Conservation (phyloP, 768 basidiomycete species). For the Russula foetens region DNA sequence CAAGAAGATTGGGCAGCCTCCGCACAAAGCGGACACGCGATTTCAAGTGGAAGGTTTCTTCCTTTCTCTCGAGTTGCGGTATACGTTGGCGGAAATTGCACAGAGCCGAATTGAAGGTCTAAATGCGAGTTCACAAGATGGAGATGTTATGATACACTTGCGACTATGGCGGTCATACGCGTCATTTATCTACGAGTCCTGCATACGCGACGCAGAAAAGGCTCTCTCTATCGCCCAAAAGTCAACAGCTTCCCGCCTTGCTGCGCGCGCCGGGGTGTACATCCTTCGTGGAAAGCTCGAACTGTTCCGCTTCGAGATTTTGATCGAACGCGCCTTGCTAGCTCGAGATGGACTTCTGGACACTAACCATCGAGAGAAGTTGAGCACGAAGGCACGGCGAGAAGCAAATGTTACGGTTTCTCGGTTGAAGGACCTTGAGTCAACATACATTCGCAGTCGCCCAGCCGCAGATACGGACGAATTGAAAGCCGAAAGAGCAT, state of each 20-base stretch:
- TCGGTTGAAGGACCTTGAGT: background rate
- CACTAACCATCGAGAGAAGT: background rate
- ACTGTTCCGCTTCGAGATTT: conserved; percentile 22
- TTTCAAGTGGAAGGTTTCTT: conserved; percentile 31
- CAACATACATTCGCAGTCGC: conserved; percentile 22
- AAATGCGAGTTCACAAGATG: background rate
- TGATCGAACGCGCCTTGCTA: conserved; percentile 9
- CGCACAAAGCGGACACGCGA: conserved; percentile 29
- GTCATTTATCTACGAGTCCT: conserved; percentile 24
- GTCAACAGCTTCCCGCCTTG: conserved; percentile 26
- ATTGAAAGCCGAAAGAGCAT: conserved; percentile 20
- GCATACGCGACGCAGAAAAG: conserved; percentile 24
- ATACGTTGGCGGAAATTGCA: conserved; percentile 28
- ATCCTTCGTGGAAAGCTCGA: conserved; percentile 25
- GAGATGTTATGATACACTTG: conserved; percentile 6
- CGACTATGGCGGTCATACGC: conserved; percentile 21
- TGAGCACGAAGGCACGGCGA: background rate
- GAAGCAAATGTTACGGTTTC: background rate
- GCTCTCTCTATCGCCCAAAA: conserved; percentile 20
- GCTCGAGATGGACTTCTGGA: background rate
- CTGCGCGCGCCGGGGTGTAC: conserved; percentile 21
- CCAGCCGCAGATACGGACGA: conserved; percentile 13
- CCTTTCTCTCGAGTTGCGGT: conserved; percentile 30
- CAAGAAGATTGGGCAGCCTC: conserved; percentile 28
- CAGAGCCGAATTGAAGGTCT: conserved; percentile 21